Evolutionary conservation across 441 rosid genomes (phyloP).

Genomic region (Jatropha podagrica): DNA sequence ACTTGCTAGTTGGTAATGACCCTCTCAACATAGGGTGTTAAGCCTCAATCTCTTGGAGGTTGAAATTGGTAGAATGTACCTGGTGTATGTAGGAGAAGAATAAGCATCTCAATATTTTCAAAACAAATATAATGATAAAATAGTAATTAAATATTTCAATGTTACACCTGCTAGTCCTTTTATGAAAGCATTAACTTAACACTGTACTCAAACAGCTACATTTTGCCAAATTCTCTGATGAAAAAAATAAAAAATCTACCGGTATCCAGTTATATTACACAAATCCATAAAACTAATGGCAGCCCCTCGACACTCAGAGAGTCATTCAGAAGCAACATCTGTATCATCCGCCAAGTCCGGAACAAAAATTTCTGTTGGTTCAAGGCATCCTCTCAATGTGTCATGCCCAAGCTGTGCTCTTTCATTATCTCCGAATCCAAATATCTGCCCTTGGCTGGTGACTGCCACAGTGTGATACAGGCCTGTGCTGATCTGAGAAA

Average conservation of each 20-base stretch:
- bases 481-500: slow-evolving; percentile 86
- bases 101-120: too few relatives aligned
- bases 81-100: too few relatives aligned
- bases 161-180: not conserved
- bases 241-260: not conserved
- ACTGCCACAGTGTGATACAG: slow-evolving; percentile 86
- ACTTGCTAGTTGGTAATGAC: too few relatives aligned
- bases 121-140: too few relatives aligned
- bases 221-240: slow-evolving; percentile 18
- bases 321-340: slow-evolving; percentile 17
- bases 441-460: slow-evolving; percentile 60
- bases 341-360: slow-evolving; percentile 32
- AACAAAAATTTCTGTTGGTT: slow-evolving; percentile 81
- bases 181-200: not conserved
- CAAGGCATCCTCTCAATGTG: slow-evolving; percentile 63
- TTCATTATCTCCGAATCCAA: slow-evolving; percentile 92
- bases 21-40: too few relatives aligned
- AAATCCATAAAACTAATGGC: not conserved
- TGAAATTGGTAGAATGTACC: too few relatives aligned
- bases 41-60: too few relatives aligned
- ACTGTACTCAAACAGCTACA: slow-evolving; percentile 9
- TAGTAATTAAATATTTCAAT: too few relatives aligned
- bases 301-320: not conserved
- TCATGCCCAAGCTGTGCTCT: slow-evolving; percentile 91
- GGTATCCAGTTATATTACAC: not conserved